Evolutionary conservation across 345 rosid genomes (phyloP), one percentile per base, ranked within the genome.

Genomic region (Iberis pinnata): DNA sequence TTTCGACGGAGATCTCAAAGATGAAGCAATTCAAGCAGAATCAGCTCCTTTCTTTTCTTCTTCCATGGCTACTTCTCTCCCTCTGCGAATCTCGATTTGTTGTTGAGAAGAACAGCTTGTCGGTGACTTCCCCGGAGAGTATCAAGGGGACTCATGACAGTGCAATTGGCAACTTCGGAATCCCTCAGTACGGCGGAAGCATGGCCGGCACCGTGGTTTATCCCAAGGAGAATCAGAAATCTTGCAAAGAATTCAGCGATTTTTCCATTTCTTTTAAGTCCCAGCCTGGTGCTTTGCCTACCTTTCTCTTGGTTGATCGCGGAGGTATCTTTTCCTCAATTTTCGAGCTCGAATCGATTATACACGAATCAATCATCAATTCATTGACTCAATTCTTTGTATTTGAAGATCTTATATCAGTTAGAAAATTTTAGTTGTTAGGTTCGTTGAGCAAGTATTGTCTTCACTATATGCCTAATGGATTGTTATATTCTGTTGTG

Each of bases 121-220:
- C 72, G 65, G 89, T 92, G 50, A 77, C 86, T 0, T 92, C 96
- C 5, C 98, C 96, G 37, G 98, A 92, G 31, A 88, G 78, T 64
- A 85, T 92, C 8, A 88, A 80, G 63, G 98, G 95, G 5, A 78
- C 71, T 5, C 76, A 87, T 49, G 95, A 92, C 48, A 83, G 86
- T 72, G 98, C 96, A 10, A 92, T 92, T 48, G 98, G 96, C 1
- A 92, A 92, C 78, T 92, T 92, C 15, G 98, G 98, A 77, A 85
- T 92, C 36, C 98, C 98, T 18, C 88, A 92, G 65, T 92, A 92
- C 71, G 98, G 98, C 9, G 98, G 98, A n/a, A 88, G 95, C 72
- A 82, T 92, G 96, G 96, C 95, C 0, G 98, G 96, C 0, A 63
- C 79, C 12, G 95, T 85, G 42, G 43, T 66, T 52, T 92, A 84